A percentile compares a stretch with the other conserved stretches of the same genome.
Conservation (phyloP, 495 filamentous ascomycete genomes). For the Trichocladium uniseriatum region DNA sequence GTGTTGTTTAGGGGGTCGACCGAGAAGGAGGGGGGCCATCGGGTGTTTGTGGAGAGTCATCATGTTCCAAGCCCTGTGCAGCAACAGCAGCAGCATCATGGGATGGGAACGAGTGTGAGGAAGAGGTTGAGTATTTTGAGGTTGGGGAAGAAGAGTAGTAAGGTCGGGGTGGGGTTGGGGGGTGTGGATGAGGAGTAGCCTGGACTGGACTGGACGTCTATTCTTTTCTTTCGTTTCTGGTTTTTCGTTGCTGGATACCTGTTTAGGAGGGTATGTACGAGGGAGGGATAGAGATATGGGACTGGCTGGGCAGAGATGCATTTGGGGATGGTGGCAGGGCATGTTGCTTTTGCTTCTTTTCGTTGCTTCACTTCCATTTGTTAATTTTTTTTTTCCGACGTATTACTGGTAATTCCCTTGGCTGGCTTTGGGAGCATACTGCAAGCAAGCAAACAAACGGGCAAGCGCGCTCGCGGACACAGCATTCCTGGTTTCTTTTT, state of each 20-base stretch:
- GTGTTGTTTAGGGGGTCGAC: too few relatives aligned
- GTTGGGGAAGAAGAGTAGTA: conserved; percentile 53
- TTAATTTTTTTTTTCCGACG: neutral
- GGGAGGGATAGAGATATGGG: too few relatives aligned
- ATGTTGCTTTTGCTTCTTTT: neutral
- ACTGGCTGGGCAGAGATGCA: too few relatives aligned
- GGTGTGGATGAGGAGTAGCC: conserved; percentile 36
- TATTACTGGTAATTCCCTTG: neutral
- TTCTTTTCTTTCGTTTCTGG: neutral
- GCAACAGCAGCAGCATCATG: neutral
- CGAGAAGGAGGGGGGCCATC: too few relatives aligned
- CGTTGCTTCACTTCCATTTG: neutral
- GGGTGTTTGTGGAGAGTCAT: neutral
- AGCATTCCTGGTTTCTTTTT: neutral
- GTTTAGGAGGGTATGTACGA: too few relatives aligned
- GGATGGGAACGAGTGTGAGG: conserved; percentile 41
- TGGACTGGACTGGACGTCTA: too few relatives aligned
- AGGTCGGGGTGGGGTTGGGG: conserved; percentile 13
- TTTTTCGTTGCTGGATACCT: neutral
- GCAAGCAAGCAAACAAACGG: neutral
- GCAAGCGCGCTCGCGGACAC: neutral
- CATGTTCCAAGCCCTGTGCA: neutral
- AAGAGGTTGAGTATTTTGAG: conserved; percentile 62
- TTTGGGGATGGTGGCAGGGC: too few relatives aligned
- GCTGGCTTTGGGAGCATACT: neutral